Percentiles rank a stretch among this genome's conserved stretches.
These are phyloP conservation scores for Barbatosphaeria neglecta DNA, from an alignment of 495 filamentous ascomycete species.

Conservation along the genomic window DNA sequence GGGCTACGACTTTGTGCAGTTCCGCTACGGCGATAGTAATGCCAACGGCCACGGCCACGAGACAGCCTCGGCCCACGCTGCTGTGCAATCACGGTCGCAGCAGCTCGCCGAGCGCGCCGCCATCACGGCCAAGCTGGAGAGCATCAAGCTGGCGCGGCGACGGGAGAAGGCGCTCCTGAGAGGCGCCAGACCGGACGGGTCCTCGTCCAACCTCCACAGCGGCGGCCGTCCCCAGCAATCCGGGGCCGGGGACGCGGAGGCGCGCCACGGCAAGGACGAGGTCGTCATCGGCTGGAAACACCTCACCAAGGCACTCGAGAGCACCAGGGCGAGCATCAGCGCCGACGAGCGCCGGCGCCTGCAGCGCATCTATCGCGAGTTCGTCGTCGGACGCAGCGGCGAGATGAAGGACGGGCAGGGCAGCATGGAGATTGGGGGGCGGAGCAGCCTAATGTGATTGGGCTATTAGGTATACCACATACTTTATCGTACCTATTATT, in stretches of 20 bases:
- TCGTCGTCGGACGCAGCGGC: slow-evolving; percentile 79
- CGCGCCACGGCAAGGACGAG: slow-evolving; percentile 39
- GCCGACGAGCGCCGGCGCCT: slow-evolving; percentile 60
- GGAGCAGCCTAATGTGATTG: slow-evolving; percentile 90
- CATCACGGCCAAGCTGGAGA: slow-evolving; percentile 61
- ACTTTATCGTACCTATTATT: no score
- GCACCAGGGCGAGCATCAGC: slow-evolving; percentile 77
- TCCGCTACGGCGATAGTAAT: slow-evolving; percentile 76
- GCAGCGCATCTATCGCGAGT: slow-evolving; percentile 77
- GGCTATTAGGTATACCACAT: no score
- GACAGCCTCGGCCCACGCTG: slow-evolving; percentile 23
- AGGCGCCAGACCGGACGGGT: slow-evolving; percentile 14
- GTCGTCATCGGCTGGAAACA: slow-evolving; percentile 84
- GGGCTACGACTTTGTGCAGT: slow-evolving; percentile 58
- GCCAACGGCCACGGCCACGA: no score
- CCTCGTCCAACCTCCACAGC: no score
- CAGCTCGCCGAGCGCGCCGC: slow-evolving; percentile 58
- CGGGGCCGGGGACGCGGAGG: slow-evolving; percentile 17
- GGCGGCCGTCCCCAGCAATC: slow-evolving; percentile 14
- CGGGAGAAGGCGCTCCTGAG: slow-evolving; percentile 43
- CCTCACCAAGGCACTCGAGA: slow-evolving; percentile 60
- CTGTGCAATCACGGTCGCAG: slow-evolving; percentile 25
- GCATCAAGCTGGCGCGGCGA: slow-evolving; percentile 56
- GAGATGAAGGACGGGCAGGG: slow-evolving; percentile 91
- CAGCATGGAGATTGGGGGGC: slow-evolving; percentile 78